Evolutionary conservation across 2,329 filamentous ascomycete genomes (phyloP).

Genomic region (Atkinsonella texensis): DNA sequence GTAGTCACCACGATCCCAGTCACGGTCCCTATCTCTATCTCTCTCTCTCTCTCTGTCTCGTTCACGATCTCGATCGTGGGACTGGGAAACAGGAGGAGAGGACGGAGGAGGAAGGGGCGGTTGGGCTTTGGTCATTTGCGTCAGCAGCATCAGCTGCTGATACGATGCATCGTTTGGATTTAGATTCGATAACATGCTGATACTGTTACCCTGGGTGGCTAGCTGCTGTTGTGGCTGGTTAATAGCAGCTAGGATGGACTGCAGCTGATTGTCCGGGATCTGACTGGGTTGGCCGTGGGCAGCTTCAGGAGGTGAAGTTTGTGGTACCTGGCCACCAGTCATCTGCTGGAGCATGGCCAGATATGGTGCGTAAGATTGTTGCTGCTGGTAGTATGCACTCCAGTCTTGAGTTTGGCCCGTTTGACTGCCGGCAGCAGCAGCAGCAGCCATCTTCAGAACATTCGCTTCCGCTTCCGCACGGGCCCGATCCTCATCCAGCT

Average conservation of each 20-base stretch:
- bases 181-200: slow-evolving; percentile 15
- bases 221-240: slow-evolving; percentile 19
- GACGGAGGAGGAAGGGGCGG: slow-evolving; percentile 14
- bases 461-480: slow-evolving; percentile 22
- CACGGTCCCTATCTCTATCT: slow-evolving; percentile 14
- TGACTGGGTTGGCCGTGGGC: slow-evolving; percentile 14
- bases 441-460: slow-evolving; percentile 12
- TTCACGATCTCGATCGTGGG: slow-evolving; percentile 4
- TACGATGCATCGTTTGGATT: slow-evolving; percentile 29
- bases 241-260: slow-evolving; percentile 32
- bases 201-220: slow-evolving; percentile 9
- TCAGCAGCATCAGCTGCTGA: slow-evolving; percentile 27
- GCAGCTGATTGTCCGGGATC: slow-evolving; percentile 26
- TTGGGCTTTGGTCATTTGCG: slow-evolving; percentile 24
- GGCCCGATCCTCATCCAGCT: slow-evolving; percentile 25
- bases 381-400: slow-evolving; percentile 17
- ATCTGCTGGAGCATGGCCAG: slow-evolving; percentile 30
- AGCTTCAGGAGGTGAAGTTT: slow-evolving; percentile 7
- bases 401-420: slow-evolving; percentile 14
- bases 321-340: slow-evolving; percentile 21
- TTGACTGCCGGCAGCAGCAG: slow-evolving; percentile 6
- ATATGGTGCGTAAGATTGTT: slow-evolving; percentile 26
- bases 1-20: slow-evolving; percentile 23
- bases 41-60: background rate
- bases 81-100: slow-evolving; percentile 1